Evolutionary conservation across 148 eudicot species (phyloP), one percentile per base, ranked within the genome.

Genomic region (Bassia scoparia): DNA sequence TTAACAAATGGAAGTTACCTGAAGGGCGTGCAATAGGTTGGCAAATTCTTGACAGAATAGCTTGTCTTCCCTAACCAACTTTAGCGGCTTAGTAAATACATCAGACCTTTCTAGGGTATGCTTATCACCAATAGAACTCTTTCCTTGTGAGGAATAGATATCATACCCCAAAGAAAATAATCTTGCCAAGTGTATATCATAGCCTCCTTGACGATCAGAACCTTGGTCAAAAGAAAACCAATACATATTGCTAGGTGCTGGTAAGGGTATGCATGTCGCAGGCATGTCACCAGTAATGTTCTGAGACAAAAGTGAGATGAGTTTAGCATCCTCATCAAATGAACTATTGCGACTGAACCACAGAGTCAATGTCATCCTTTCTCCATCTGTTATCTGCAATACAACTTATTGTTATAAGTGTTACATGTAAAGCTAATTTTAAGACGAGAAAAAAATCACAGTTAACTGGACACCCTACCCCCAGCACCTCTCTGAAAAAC

Each of bases 271-370:
- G 71, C 54, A 68, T 43, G 79, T 62, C 69, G 66, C 55, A 62
- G 79, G 74, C 20, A 79, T 77, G 10, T 30, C 69, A 23, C 76
- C 72, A 43, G 76, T 26, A 46, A 48, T 72, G 35, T 61, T 74
- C 46, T 78, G 82, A 30, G 84, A 76, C 74, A 95, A 81, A 61
- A 83, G 84, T 66, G 86, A 81, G 65, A 95, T 58, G 29, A 95
- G 89, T 81, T 90, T 95, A 54, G 82, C 81, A 83, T 95, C 99
- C 84, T 95, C 99, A 70, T 95, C 97, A 49, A 83, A 88, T 64
- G 86, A 83, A 66, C 75, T 79, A 75, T 91, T 86, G 54, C 99
- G 93, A 69, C 82, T 89, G 79, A 95, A 95, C 99, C 99, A 95
- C 52, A 95, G 64, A 31, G 99, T 91, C 53, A 95, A 83, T 20